These are phyloP conservation scores for Nicotiana noctiflora DNA, from an alignment of 257 asterid genomes.

Conservation along the genomic window DNA sequence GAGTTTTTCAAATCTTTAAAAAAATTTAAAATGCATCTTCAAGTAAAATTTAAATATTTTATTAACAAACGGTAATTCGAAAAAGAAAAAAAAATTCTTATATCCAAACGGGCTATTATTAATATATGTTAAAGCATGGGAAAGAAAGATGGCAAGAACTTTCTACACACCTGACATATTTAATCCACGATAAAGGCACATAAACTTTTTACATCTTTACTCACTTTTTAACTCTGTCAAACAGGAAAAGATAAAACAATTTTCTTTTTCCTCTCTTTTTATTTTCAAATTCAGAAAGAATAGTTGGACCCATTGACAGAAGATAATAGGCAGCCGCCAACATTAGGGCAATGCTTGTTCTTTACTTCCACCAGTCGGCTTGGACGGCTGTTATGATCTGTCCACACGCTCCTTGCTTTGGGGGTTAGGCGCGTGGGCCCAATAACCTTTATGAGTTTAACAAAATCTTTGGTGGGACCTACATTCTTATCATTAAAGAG, in stretches of 20 bases:
- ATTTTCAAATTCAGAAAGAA: background rate
- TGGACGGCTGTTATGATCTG: background rate
- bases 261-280: background rate
- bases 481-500: background rate
- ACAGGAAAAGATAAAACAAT: background rate
- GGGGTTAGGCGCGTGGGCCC: background rate
- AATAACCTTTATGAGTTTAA: background rate
- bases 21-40: too few relatives aligned
- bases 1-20: too few relatives aligned
- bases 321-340: background rate
- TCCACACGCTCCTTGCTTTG: background rate
- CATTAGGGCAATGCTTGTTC: background rate
- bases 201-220: background rate
- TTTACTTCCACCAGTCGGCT: background rate
- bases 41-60: too few relatives aligned
- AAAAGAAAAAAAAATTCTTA: too few relatives aligned
- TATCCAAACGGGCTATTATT: too few relatives aligned
- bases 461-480: background rate
- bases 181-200: background rate
- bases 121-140: background rate
- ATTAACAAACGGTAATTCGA: too few relatives aligned
- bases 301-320: background rate
- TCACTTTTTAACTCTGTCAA: background rate
- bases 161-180: background rate
- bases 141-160: background rate